phyloP scores from a whole-genome alignment of 2,329 filamentous ascomycete species.

The Aspergillus fumigatus region DNA sequence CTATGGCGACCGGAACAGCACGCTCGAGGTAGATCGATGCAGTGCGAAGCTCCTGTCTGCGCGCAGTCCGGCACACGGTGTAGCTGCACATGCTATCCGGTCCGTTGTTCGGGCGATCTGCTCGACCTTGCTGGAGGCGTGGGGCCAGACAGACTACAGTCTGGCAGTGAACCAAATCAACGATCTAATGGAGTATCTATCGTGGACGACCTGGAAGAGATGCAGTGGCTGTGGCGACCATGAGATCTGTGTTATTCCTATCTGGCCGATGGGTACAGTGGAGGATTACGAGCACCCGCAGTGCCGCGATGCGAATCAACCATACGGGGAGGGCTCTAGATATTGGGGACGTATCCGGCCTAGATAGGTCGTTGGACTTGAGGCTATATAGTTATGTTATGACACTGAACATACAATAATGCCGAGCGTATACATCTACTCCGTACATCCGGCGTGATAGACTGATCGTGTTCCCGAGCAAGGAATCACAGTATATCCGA shows the following conservation, averaged over 20 bases:
- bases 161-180: slow-evolving; percentile 30
- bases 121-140: slow-evolving; percentile 23
- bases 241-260: slow-evolving; percentile 58
- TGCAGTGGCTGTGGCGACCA: slow-evolving; percentile 50
- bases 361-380: neutral
- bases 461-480: neutral
- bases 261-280: slow-evolving; percentile 56
- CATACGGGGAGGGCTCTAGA: slow-evolving; percentile 17
- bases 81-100: slow-evolving; percentile 27
- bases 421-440: too few relatives aligned
- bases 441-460: too few relatives aligned
- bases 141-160: slow-evolving; percentile 16
- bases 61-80: slow-evolving; percentile 2
- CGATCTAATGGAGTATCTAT: slow-evolving; percentile 47
- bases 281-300: slow-evolving; percentile 52
- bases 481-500: neutral
- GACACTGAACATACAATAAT: too few relatives aligned
- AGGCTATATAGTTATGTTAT: neutral
- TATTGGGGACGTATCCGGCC: slow-evolving; percentile 23
- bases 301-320: slow-evolving; percentile 34
- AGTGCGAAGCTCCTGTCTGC: slow-evolving; percentile 31
- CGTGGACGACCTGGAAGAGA: slow-evolving; percentile 59
- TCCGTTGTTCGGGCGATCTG: slow-evolving; percentile 30
- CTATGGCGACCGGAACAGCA: slow-evolving; percentile 24
- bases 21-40: slow-evolving; percentile 29